Conservation (phyloP, 495 filamentous ascomycete species). For the Cairneyella variabilis region DNA sequence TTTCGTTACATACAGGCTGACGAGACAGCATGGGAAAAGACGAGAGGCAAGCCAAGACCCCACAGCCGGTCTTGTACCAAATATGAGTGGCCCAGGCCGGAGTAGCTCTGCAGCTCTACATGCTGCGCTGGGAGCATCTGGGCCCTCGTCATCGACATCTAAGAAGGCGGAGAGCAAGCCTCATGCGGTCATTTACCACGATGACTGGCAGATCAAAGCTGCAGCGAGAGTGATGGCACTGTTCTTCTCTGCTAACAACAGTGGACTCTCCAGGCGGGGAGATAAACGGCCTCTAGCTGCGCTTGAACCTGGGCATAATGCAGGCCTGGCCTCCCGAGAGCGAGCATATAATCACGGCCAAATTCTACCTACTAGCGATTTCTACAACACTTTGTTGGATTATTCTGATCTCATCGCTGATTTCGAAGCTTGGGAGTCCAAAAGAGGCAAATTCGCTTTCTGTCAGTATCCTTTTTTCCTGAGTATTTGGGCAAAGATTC, state of each 20-base stretch:
- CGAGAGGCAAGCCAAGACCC: constrained; percentile 51
- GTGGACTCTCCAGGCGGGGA: constrained; percentile 28
- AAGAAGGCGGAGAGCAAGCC: constrained; percentile 48
- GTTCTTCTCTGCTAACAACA: constrained; percentile 79
- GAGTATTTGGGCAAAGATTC: constrained; percentile 91
- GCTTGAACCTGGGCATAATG: constrained; percentile 7
- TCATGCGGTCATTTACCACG: constrained; percentile 62
- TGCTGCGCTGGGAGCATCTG: constrained; percentile 62
- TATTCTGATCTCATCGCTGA: constrained; percentile 82
- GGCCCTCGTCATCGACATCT: constrained; percentile 29
- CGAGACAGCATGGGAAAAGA: constrained; percentile 67
- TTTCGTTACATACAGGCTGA: constrained; percentile 81
- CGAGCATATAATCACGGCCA: constrained; percentile 51
- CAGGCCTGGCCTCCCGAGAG: constrained; percentile 30
- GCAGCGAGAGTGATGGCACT: constrained; percentile 78
- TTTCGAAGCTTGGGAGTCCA: constrained; percentile 85
- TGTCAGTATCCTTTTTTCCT: constrained; percentile 94
- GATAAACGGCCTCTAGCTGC: constrained; percentile 10
- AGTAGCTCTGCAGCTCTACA: constrained; percentile 68
- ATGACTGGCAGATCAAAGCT: constrained; percentile 90
- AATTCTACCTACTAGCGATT: constrained; percentile 73
- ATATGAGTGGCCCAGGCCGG: constrained; percentile 55
- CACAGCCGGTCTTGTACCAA: constrained; percentile 66
- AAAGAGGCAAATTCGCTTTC: constrained; percentile 73
- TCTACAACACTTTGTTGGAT: constrained; percentile 85